Percentiles rank a stretch among this genome's conserved stretches.
These are phyloP conservation scores for Helotiales sp. DNA, from an alignment of 2,329 filamentous ascomycete species.

Conservation along the genomic window DNA sequence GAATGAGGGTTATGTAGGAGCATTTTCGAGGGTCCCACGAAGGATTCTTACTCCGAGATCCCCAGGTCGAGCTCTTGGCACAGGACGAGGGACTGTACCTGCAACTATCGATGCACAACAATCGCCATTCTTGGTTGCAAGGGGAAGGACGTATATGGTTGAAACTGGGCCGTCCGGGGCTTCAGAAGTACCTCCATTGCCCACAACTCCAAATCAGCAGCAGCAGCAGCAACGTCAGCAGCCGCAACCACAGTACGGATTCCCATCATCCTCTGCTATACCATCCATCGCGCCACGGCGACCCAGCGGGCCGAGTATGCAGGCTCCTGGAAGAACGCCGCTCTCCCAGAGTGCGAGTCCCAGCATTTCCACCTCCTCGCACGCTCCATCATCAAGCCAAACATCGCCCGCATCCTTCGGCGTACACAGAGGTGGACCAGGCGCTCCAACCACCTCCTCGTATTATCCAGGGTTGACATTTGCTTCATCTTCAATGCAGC, in stretches of 20 bases:
- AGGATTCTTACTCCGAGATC: constrained; percentile 35
- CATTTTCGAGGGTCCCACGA: constrained; percentile 27
- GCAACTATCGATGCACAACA: constrained; percentile 49
- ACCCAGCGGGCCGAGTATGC: constrained; percentile 36
- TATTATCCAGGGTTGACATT: constrained; percentile 35
- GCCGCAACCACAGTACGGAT: constrained; percentile 31
- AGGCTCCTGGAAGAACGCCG: constrained; percentile 41
- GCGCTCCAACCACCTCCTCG: constrained; percentile 22
- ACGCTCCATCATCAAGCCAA: constrained; percentile 42
- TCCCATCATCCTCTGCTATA: constrained; percentile 42
- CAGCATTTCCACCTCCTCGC: constrained; percentile 47
- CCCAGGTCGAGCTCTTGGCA: constrained; percentile 54
- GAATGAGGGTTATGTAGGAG: constrained; percentile 26
- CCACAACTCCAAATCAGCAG: constrained; percentile 30
- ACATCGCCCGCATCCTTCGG: constrained; percentile 37
- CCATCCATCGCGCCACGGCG: constrained; percentile 35
- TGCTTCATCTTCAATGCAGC: constrained; percentile 28
- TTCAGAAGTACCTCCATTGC: constrained; percentile 45
- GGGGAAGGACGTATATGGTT: constrained; percentile 41
- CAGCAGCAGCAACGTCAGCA: constrained; percentile 25
- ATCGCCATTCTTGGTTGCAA: constrained; percentile 46
- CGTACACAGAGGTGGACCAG: constrained; percentile 27
- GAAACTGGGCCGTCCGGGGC: constrained; percentile 40
- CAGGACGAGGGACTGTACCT: constrained; percentile 44
- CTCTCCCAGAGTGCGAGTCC: constrained; percentile 44